Evolutionary conservation across 1,284 basidiomycete species (phyloP).

Genomic region (Ceratobasidium theobromae): DNA sequence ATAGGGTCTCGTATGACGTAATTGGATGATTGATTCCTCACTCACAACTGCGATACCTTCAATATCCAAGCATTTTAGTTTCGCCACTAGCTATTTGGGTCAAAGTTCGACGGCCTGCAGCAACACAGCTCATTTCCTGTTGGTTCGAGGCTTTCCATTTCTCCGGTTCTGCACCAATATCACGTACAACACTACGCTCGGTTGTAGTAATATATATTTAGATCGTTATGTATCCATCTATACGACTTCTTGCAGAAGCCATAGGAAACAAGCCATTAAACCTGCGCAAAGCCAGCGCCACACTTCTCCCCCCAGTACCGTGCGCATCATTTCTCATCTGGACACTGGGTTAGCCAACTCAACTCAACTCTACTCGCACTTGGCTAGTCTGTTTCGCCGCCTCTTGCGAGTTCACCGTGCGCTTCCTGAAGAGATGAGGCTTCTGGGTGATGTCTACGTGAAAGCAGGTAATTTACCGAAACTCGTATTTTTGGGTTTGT

Average conservation of each 20-base stretch:
- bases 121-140: too few relatives aligned
- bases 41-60: too few relatives aligned
- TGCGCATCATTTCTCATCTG: conserved; percentile 46
- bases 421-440: conserved; percentile 79
- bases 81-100: too few relatives aligned
- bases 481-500: neutral
- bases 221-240: conserved; percentile 49
- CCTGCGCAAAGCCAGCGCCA: conserved; percentile 63
- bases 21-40: too few relatives aligned
- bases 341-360: neutral
- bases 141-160: too few relatives aligned
- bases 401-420: conserved; percentile 76
- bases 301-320: conserved; percentile 82
- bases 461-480: conserved; percentile 63
- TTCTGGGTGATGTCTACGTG: conserved; percentile 84
- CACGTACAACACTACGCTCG: neutral
- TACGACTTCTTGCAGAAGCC: conserved; percentile 63
- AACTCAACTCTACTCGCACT: conserved; percentile 4
- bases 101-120: too few relatives aligned
- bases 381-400: conserved; percentile 70
- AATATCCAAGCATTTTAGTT: too few relatives aligned
- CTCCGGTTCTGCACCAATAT: too few relatives aligned
- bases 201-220: neutral
- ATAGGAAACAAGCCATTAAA: conserved; percentile 62
- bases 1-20: too few relatives aligned